These are phyloP conservation scores for Brachypodium distachyon DNA, from an alignment of 202 grass and related monocot species.

Conservation along the genomic window DNA sequence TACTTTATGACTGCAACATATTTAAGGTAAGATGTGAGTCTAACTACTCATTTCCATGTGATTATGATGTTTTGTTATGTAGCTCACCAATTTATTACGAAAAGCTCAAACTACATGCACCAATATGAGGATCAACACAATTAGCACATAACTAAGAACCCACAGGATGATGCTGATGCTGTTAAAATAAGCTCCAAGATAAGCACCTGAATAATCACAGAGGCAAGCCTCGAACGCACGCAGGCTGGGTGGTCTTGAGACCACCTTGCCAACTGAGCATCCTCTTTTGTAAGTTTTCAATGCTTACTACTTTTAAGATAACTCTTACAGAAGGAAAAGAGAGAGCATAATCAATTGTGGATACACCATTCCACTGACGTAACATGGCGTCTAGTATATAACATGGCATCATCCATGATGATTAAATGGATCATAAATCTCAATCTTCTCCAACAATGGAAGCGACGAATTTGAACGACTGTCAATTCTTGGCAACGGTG, in stretches of 20 bases:
- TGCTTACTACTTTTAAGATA: not conserved
- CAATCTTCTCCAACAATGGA: not conserved
- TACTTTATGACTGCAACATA: not conserved
- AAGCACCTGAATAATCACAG: too few relatives aligned
- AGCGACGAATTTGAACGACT: not conserved
- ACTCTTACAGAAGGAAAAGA: not conserved
- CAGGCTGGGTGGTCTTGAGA: too few relatives aligned
- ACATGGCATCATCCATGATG: not conserved
- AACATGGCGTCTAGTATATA: not conserved
- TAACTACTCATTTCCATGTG: not conserved
- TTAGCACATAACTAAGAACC: not conserved
- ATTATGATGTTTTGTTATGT: not conserved
- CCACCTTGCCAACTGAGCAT: too few relatives aligned
- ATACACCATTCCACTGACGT: not conserved
- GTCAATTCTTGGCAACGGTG: not conserved
- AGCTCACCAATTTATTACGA: not conserved
- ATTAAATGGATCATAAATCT: constrained; percentile 1
- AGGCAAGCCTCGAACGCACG: too few relatives aligned
- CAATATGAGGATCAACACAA: not conserved
- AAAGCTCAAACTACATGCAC: not conserved
- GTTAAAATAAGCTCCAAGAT: not conserved
- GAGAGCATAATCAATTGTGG: not conserved
- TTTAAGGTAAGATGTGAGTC: not conserved
- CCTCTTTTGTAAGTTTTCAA: not conserved
- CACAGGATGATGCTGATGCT: not conserved